phyloP scores from a whole-genome alignment of 768 basidiomycete species.

The Leucogyrophana mollusca region DNA sequence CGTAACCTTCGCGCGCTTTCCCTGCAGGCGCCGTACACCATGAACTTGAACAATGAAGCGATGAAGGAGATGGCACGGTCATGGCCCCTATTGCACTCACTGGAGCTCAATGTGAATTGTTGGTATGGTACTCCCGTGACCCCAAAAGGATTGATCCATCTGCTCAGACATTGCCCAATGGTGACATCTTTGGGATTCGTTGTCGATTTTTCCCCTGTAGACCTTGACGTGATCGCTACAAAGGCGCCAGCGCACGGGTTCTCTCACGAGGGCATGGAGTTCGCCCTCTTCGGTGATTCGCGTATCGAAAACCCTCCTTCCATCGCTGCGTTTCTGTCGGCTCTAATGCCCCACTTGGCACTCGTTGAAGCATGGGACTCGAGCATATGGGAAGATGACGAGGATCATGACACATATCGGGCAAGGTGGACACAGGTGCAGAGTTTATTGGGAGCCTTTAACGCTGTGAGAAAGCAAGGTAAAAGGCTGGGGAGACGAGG shows the following conservation, averaged over 20 bases:
- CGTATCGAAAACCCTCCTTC: not conserved
- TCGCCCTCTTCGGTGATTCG: not conserved
- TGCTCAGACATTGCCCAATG: slow-evolving; percentile 1
- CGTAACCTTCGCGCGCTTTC: not conserved
- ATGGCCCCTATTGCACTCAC: not conserved
- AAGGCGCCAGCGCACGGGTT: not conserved
- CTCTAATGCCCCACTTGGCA: not conserved
- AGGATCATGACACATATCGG: not conserved
- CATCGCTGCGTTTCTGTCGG: not conserved
- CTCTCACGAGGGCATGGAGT: not conserved
- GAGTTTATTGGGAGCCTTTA: no score
- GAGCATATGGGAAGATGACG: not conserved
- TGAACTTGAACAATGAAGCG: not conserved
- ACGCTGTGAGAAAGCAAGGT: no score
- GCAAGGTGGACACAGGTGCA: no score
- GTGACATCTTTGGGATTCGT: not conserved
- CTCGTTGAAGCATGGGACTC: not conserved
- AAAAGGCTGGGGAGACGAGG: no score
- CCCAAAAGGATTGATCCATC: not conserved
- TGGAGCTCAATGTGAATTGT: not conserved
- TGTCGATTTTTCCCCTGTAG: not conserved
- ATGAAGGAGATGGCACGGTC: not conserved
- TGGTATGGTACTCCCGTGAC: not conserved
- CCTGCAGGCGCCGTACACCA: not conserved
- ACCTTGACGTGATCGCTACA: not conserved